Evolutionary conservation across 202 grass and related monocot genomes (phyloP).

Genomic region (Digitaria exilis): DNA sequence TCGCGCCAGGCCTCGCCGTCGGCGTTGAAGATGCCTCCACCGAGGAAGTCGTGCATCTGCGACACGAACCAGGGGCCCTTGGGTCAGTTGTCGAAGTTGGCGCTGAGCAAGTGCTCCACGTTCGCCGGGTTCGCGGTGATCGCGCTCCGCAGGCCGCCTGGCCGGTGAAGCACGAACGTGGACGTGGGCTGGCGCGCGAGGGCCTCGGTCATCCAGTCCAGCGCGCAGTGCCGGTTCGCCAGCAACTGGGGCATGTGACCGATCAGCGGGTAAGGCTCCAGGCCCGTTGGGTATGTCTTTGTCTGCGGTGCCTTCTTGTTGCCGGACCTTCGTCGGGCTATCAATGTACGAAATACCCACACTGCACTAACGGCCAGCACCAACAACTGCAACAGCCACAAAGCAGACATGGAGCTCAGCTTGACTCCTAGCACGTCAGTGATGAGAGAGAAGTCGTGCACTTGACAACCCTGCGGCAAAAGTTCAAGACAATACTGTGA

Average conservation of each 20-base stretch:
- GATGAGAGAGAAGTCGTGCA: neutral
- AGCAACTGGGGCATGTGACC: constrained; percentile 73
- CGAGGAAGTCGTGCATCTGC: constrained; percentile 64
- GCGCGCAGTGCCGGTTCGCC: constrained; percentile 55
- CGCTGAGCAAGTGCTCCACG: constrained; percentile 65
- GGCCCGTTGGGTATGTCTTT: neutral
- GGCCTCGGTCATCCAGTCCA: constrained; percentile 65
- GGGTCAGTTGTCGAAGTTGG: constrained; percentile 61
- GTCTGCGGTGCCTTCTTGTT: constrained; percentile 21
- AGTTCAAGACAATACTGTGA: neutral
- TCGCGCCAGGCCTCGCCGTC: constrained; percentile 63
- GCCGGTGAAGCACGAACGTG: constrained; percentile 51
- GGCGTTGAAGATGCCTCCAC: constrained; percentile 71
- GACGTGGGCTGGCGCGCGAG: constrained; percentile 44
- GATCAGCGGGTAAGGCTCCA: constrained; percentile 61
- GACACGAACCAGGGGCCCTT: constrained; percentile 53
- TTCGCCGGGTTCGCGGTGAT: constrained; percentile 72
- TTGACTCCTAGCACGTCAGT: neutral
- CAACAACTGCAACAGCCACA: constrained; percentile 21
- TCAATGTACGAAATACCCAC: neutral
- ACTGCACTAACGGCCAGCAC: constrained; percentile 1
- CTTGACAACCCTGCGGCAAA: neutral
- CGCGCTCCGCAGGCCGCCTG: constrained; percentile 58
- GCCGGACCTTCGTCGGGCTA: neutral
- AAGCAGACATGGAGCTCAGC: constrained; percentile 27